A percentile compares a stretch with the other conserved stretches of the same genome.
phyloP scores from a whole-genome alignment of 2,329 filamentous ascomycete species.

The Drechslerella stenobrocha region DNA sequence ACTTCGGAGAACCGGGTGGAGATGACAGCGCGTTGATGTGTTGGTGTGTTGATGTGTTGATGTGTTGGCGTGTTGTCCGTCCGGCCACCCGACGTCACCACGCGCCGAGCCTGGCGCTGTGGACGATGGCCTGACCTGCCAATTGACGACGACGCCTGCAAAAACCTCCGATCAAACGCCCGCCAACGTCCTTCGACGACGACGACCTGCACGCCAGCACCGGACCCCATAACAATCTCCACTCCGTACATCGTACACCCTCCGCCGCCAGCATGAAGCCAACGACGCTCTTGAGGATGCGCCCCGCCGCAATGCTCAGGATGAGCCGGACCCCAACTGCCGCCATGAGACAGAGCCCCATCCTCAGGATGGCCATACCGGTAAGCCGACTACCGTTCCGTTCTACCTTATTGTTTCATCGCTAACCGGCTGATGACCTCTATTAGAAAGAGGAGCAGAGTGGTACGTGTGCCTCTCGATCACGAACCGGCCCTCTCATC shows the following conservation, averaged over 20 bases:
- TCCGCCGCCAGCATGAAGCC: slow-evolving; percentile 26
- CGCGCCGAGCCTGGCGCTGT: slow-evolving; percentile 9
- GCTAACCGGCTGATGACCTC: slow-evolving; percentile 8
- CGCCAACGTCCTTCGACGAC: slow-evolving; percentile 3
- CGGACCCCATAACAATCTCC: slow-evolving; percentile 30
- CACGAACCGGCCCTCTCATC: slow-evolving; percentile 10
- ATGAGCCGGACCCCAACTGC: slow-evolving; percentile 38
- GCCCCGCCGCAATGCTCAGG: slow-evolving; percentile 37
- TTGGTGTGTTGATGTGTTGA: slow-evolving; percentile 35
- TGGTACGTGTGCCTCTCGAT: slow-evolving; percentile 48
- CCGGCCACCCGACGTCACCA: slow-evolving; percentile 27
- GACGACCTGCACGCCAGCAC: slow-evolving; percentile 14
- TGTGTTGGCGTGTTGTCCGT: slow-evolving; percentile 26
- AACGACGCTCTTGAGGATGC: slow-evolving; percentile 36
- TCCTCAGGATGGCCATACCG: slow-evolving; percentile 46
- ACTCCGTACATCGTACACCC: slow-evolving; percentile 13
- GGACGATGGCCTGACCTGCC: slow-evolving; percentile 37
- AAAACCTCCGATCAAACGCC: slow-evolving; percentile 43
- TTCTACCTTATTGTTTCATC: neutral
- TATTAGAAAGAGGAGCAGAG: slow-evolving; percentile 52
- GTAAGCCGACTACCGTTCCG: slow-evolving; percentile 4
- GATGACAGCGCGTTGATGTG: slow-evolving; percentile 15
- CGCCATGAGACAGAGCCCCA: slow-evolving; percentile 38
- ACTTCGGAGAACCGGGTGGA: neutral
- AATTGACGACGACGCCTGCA: slow-evolving; percentile 3